Base-by-base conservation (phyloP, 371 early-diverging fungal species). In the Rhizopus stolonifer region DNA sequence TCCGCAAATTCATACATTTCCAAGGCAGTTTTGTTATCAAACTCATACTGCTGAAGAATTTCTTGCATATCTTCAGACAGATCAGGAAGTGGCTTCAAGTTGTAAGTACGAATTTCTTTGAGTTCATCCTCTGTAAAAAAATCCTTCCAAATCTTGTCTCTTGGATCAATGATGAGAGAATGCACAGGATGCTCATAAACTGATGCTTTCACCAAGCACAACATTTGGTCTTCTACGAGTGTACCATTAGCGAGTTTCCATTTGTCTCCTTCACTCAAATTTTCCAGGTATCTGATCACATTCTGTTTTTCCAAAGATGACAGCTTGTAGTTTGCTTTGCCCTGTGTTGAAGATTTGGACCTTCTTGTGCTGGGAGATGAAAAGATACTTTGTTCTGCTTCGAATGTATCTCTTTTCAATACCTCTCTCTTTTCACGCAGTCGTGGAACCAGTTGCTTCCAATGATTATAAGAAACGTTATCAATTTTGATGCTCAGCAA, bases 81-180 rank as follows among this genome's bases (percentile, higher is more conserved):
- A 14, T 34, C 29, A n/a, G 44, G 50, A 1, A 50, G 31, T 3
- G 8, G 19, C 24, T 23, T 33, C 2, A 17, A 9, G 9, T 15
- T 9, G 29, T n/a, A 45, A 5, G 33, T 14, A 19, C 17, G 43
- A 9, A 50, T 45, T 26, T 57, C 57, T 18, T 50, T 46, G 4
- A 46, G 22, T 32, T 58, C 52, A 13, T 15, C 52, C 1, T 15
- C 9, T 7, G 46, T 46, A 19, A 51, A 51, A 15, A 14, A 8
- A 3, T 22, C 31, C 17, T 50, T 52, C 52, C 52, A 58, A 23
- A 51, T 40, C 10, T 13, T n/a, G 33, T 51, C 58, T 22, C 36
- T 18, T 23, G 47, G 25, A 29, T 58, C 58, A 24, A 58, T 11
- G 4, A 58, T 46, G n/a, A 58, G 14, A 0, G 31, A 46, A 13